These are phyloP conservation scores for Calonectria ilicicola DNA, from an alignment of 2,329 filamentous ascomycete species.

Conservation along the genomic window DNA sequence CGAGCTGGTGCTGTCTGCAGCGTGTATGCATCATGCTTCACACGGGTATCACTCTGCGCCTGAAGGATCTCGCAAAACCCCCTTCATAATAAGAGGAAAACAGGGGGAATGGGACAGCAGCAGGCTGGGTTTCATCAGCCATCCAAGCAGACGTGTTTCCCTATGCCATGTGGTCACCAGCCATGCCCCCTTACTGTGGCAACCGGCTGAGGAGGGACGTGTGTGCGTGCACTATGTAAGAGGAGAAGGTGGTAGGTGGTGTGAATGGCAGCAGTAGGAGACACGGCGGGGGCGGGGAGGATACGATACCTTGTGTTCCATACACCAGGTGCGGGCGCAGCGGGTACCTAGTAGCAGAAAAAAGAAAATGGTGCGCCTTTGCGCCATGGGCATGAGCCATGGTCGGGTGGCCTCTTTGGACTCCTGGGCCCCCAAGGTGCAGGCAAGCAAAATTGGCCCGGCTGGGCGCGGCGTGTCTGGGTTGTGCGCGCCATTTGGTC, in stretches of 20 bases:
- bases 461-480: conserved; percentile 41
- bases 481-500: conserved; percentile 41
- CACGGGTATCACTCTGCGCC: conserved; percentile 32
- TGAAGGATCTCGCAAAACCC: conserved; percentile 17
- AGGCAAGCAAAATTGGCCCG: conserved; percentile 38
- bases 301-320: conserved; percentile 38
- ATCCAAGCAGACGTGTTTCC: conserved; percentile 19
- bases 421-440: conserved; percentile 24
- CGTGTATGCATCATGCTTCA: conserved; percentile 6
- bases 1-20: conserved; percentile 26
- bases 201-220: conserved; percentile 5
- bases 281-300: not conserved
- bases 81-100: conserved; percentile 18
- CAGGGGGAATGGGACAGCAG: conserved; percentile 24
- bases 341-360: conserved; percentile 34
- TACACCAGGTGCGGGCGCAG: conserved; percentile 41
- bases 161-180: conserved; percentile 10
- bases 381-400: conserved; percentile 24
- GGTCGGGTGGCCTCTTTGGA: conserved; percentile 19
- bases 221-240: not conserved
- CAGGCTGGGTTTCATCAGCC: conserved; percentile 35
- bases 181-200: conserved; percentile 18
- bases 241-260: not conserved
- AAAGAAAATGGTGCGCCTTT: conserved; percentile 29
- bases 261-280: not conserved